phyloP scores from a whole-genome alignment of 1,284 basidiomycete species.

The Apiotrichum akiyoshidainum region DNA sequence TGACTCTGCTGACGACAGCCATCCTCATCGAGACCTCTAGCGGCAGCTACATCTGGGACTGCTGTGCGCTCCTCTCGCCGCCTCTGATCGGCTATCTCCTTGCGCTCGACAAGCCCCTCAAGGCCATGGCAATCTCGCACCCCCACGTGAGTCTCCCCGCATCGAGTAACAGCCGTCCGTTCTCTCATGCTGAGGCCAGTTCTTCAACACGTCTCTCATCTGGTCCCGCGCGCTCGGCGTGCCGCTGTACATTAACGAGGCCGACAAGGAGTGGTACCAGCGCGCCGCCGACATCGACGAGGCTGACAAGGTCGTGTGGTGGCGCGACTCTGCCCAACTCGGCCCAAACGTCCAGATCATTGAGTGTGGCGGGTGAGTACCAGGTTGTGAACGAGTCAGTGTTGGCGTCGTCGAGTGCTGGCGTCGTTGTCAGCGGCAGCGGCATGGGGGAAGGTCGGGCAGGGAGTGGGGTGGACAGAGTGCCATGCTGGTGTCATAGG shows the following conservation, averaged over 20 bases:
- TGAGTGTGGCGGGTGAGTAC: slow-evolving; percentile 48
- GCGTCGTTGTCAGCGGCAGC: too few species aligned
- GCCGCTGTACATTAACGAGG: slow-evolving; percentile 40
- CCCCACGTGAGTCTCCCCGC: slow-evolving; percentile 42
- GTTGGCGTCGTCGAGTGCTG: too few species aligned
- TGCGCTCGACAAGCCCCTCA: slow-evolving; percentile 31
- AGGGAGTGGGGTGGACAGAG: too few species aligned
- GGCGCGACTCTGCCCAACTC: slow-evolving; percentile 26
- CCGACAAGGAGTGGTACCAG: slow-evolving; percentile 44
- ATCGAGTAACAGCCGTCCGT: too few species aligned
- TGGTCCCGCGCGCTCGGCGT: slow-evolving; percentile 46
- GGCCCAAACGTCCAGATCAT: slow-evolving; percentile 34
- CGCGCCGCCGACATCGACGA: slow-evolving; percentile 29
- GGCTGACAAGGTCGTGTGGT: slow-evolving; percentile 35
- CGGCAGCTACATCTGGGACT: slow-evolving; percentile 50
- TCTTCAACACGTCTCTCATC: slow-evolving; percentile 46
- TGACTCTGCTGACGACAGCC: slow-evolving; percentile 21
- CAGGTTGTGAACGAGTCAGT: too few species aligned
- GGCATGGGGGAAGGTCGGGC: too few species aligned
- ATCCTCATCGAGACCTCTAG: slow-evolving; percentile 41
- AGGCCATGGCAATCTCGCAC: slow-evolving; percentile 48
- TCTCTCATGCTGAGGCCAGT: slow-evolving; percentile 27
- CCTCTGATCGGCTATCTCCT: slow-evolving; percentile 31
- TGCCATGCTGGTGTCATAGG: too few species aligned
- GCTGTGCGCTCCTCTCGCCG: slow-evolving; percentile 39